Base-by-base conservation (phyloP, 805 yeast genomes). In the Yarrowia divulgata region DNA sequence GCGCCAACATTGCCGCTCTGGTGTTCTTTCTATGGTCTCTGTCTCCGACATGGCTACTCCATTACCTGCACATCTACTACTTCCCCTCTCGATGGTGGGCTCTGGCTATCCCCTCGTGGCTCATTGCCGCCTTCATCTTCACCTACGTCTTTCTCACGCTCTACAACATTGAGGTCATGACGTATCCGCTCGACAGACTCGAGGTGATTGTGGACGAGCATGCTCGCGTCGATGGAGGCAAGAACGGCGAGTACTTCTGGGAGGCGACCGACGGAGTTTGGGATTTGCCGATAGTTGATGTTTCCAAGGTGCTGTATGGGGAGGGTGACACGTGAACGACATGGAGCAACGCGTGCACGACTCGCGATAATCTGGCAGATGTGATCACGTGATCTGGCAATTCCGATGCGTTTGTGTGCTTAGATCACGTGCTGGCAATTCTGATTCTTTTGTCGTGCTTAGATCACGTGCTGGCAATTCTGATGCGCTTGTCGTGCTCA, bases 1-100 rank as follows among this genome's bases (percentile, higher is more conserved):
- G 91, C 0, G 84, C 90, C 16, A 83, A 88, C 0, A 78, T 87
- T 1, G 82, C 85, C 0, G 81, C 91, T 34, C 69, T 82, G 1
- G 77, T 85, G 6, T 90, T 90, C 84, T 72, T 88, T 1, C 70
- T 85, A 5, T 94, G 98, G 98, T 86, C 97, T 0, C 74, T 90
- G 3, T 75, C 87, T 0, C 98, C 98, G 0, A 85, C 85, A 46
- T 71, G 74, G n/a, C 73, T 84, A 43, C 83, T 90, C 50, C 82
- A 86, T 69, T 73, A 73, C 9, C 72, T 86, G 39, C 88, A 87
- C 18, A 85, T 89, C 19, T 85, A 84, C 74, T 93, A 88, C 77
- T 90, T 88, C 73, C 98, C 98, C 0, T 90, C 94, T 40, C 83
- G 96, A 72, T 90, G 93, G 88, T 95, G 98, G 99, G 88, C 97